Evolutionary conservation across 176 grass and related monocot genomes (phyloP), one percentile per base, ranked within the genome.

Genomic region (Juncus inflexus): DNA sequence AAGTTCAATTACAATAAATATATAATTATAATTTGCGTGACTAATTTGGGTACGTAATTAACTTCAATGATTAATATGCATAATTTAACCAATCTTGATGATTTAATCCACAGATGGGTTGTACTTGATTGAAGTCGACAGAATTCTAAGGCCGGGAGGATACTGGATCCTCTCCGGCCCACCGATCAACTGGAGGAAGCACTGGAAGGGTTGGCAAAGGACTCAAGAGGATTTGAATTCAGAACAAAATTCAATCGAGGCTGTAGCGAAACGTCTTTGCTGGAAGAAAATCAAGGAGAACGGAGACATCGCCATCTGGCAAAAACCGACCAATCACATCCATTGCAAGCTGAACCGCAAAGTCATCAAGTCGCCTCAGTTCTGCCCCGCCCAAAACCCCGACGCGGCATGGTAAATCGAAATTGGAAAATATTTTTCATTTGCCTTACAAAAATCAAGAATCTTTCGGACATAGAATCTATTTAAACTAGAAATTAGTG

Each of bases 131-230:
- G 95, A 99, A 64, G 50, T 99, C n/a, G 95, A 99, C 62, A 88
- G 95, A 35, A 80, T 99, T 63, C 73, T 99, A 0, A 63, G 95
- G 12, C 95, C 95, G 0, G 95, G 95, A 12, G 95, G 95, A n/a
- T 92, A 92, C 53, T 99, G 95, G 95, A 84, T 99, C 65, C 78
- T 99, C 16, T 99, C 95, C 3, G 95, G 95, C 50, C 95, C 95
- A 40, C 95, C 95, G 42, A 84, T 99, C 58, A 89, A 99, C 80
- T 99, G 95, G 94, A 84, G 69, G 85, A 83, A 69, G 42, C 85
- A 92, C 62, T 82, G 11, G 9, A 86, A 75, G 75, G 88, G 88
- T 3, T 99, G 95, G 95, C 68, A 77, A 40, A 86, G 95, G 40
- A 83, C 80, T 5, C 39, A 38, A 58, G 76, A 78, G 9, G 86